phyloP scores from a whole-genome alignment of 2,329 filamentous ascomycete species.

The Microdochium trichocladiopsis region DNA sequence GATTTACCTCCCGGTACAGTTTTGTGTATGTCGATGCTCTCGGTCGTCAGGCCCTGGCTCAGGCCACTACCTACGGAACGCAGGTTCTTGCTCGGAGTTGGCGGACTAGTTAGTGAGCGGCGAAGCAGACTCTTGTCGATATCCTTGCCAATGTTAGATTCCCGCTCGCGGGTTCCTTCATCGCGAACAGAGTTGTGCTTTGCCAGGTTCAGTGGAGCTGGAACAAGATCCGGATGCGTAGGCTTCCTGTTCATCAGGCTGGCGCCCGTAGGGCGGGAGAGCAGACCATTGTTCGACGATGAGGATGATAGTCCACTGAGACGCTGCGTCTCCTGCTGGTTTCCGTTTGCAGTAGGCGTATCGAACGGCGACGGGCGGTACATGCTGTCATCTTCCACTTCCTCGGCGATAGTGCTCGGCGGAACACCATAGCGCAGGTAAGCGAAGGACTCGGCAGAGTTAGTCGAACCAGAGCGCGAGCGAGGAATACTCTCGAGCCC shows the following conservation, averaged over 20 bases:
- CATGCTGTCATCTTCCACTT: neutral
- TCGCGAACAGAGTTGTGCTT: neutral
- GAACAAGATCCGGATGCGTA: neutral
- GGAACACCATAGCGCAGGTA: neutral
- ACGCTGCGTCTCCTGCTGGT: neutral
- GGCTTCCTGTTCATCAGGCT: neutral
- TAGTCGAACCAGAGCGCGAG: neutral
- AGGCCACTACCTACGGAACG: neutral
- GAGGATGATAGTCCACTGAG: neutral
- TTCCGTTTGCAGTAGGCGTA: neutral
- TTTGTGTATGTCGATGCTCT: neutral
- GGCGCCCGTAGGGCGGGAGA: neutral
- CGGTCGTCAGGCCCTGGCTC: neutral
- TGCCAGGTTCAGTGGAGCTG: neutral
- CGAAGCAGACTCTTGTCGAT: neutral
- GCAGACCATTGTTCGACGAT: neutral
- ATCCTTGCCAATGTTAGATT: neutral
- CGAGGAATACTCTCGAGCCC: neutral
- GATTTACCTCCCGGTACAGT: neutral
- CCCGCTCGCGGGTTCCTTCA: neutral
- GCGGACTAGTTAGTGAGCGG: neutral
- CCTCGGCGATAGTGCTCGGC: neutral
- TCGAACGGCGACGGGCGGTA: neutral
- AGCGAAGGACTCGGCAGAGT: neutral
- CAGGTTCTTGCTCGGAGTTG: neutral